Base-by-base conservation (phyloP, 176 grass and related monocot species). In the Cocos nucifera region DNA sequence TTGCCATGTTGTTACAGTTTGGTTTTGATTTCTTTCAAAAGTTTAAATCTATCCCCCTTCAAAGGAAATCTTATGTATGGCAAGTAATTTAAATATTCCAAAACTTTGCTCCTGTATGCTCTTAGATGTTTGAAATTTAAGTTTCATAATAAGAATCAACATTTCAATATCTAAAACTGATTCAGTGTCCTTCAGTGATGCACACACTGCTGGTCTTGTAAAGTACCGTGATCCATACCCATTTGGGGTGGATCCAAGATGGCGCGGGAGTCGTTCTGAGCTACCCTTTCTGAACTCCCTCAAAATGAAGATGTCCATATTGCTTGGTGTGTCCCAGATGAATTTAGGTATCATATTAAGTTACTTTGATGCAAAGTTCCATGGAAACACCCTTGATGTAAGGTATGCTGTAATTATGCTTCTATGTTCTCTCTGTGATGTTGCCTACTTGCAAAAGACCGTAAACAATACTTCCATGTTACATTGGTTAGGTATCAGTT, bases 241-340 rank as follows among this genome's bases (percentile, higher is more conserved):
- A 67, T 98, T 98, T 89, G 94, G 94, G 25, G 94, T 98, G 76
- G 94, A 98, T 71, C 94, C 94, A 64, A 92, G 82, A 54, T 98
- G 94, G 94, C 79, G 82, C 66, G 94, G 94, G 72, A 93, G 85
- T 82, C 82, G 94, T 9, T 83, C 94, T 74, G 94, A 98, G 68
- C 74, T 98, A 73, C 94, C 94, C 44, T 98, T 98, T 93, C 69
- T 98, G 65, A 98, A 98, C 63, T 98, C 88, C 15, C 73, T 98
- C 59, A 98, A 98, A 78, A 98, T 98, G 94, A 98, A 98, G 67
- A 98, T 98, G 94, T 98, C 94, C 61, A 98, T 98, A 83, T 50
- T 98, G 22, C 73, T 98, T 65, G 94, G 94, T 71, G 80, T 98
- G 44, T 80, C 79, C 44, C 88, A 98, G 73, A 98, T 98, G 88